These are phyloP conservation scores for Pleurotus giganteus DNA, from an alignment of 768 basidiomycete genomes.

Conservation along the genomic window DNA sequence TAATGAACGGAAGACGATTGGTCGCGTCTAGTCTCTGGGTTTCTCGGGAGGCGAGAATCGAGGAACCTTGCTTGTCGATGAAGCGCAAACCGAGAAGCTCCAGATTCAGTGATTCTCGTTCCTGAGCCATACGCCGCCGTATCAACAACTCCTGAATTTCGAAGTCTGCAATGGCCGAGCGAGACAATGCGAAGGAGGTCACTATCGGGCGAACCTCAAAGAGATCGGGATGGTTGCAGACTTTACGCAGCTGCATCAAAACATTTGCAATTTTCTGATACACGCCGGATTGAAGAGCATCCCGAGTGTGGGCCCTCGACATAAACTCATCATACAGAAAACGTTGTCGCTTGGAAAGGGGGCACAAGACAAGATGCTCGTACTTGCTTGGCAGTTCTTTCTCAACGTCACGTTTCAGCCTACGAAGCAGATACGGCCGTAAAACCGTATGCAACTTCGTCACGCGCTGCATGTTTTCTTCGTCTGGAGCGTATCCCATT, in stretches of 20 bases:
- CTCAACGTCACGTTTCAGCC: slow-evolving; percentile 98
- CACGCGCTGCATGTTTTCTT: slow-evolving; percentile 82
- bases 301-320: slow-evolving; percentile 79
- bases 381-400: slow-evolving; percentile 92
- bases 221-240: slow-evolving; percentile 91
- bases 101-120: slow-evolving; percentile 57
- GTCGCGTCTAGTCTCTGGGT: slow-evolving; percentile 61
- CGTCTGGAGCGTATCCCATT: slow-evolving; percentile 70
- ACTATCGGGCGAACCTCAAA: slow-evolving; percentile 87
- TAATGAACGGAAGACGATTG: slow-evolving; percentile 46
- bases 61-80: slow-evolving; percentile 49
- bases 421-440: slow-evolving; percentile 92
- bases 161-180: slow-evolving; percentile 74
- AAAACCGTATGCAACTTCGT: slow-evolving; percentile 90
- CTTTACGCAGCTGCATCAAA: slow-evolving; percentile 97
- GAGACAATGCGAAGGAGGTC: slow-evolving; percentile 72
- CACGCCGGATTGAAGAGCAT: slow-evolving; percentile 80
- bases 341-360: slow-evolving; percentile 89
- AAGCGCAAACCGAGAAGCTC: slow-evolving; percentile 66
- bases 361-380: slow-evolving; percentile 87
- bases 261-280: slow-evolving; percentile 92
- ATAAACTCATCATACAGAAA: slow-evolving; percentile 97
- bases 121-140: slow-evolving; percentile 66
- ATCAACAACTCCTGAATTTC: slow-evolving; percentile 88
- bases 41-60: slow-evolving; percentile 52